Evolutionary conservation across 78 protist species (phyloP), one percentile per base, ranked within the genome.

Genomic region (Dictyostelium capitatum): DNA sequence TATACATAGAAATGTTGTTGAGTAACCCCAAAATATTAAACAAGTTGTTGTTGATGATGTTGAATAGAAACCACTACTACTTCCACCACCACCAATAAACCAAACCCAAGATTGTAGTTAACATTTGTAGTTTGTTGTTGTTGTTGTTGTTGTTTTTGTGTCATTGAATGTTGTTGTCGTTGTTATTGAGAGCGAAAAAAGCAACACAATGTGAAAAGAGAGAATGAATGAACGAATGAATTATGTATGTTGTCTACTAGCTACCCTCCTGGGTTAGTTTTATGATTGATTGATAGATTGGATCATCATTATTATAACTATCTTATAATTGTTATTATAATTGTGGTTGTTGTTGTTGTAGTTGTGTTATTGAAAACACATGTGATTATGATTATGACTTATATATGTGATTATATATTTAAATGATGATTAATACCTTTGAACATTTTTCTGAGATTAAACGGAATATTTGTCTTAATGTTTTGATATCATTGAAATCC

Each of bases 341-440:
- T 73, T 37, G 79, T 70, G 28, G 19, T 37, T 37, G 51, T 69
- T 9, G n/a, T 41, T 20, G 79, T 32, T 20, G 41, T 70, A 20
- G 28, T 64, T 64, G 15, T 30, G 11, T 67, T 20, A 67, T 32
- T 19, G 77, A 69, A 23, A n/a, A 57, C 20, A 57, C 12, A 57
- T n/a, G 17, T n/a, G 70, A 11, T 25, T 25, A 25, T 53, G 67
- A 57, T 62, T 37, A 37, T 37, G 43, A 37, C 43, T 37, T 37
- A 37, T 37, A 37, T 37, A 37, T 37, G 43, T 37, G 2, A 37
- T 37, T 37, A 37, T 62, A 62, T 12, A 62, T 62, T 25, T 62
- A 37, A 62, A 11, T 11, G 67, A 57, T 81, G 89, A 53, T 46
- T 25, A 20, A 83, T 85, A 85, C 92, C 83, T 85, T 85, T 75